Percentiles rank a stretch among this genome's conserved stretches.
phyloP scores from a whole-genome alignment of 495 filamentous ascomycete species.

The Penicillium ucsense region DNA sequence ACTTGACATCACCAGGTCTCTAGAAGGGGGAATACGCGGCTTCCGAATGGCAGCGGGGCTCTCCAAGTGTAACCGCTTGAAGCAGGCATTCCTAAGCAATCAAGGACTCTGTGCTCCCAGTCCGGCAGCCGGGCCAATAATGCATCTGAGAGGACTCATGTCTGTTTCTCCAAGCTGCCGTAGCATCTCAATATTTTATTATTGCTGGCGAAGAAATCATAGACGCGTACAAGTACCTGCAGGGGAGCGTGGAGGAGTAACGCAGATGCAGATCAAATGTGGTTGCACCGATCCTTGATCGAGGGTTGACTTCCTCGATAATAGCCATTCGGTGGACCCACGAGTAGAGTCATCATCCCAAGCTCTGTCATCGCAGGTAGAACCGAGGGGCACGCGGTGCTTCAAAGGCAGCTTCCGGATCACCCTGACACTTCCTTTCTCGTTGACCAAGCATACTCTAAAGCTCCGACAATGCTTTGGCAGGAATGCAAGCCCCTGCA shows the following conservation, averaged over 20 bases:
- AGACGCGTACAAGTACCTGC: too few relatives aligned
- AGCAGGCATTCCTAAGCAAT: conserved; percentile 19
- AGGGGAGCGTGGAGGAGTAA: too few relatives aligned
- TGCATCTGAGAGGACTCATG: background rate
- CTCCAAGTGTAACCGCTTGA: conserved; percentile 9
- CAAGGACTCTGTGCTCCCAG: conserved; percentile 10
- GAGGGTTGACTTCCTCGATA: too few relatives aligned
- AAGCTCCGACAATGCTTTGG: conserved; percentile 17
- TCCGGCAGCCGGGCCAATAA: conserved; percentile 3
- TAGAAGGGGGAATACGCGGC: background rate
- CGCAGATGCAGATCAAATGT: too few relatives aligned
- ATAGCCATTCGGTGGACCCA: too few relatives aligned
- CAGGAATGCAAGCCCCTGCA: conserved; percentile 15
- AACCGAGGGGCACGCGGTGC: background rate
- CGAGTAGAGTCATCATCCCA: too few relatives aligned
- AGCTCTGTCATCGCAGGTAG: too few relatives aligned
- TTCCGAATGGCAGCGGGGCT: too few relatives aligned
- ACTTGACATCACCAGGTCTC: conserved; percentile 19
- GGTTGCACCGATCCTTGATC: too few relatives aligned
- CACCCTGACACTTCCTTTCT: conserved; percentile 5
- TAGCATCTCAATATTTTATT: too few relatives aligned
- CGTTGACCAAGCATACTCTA: conserved; percentile 16
- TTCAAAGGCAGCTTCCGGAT: conserved; percentile 4
- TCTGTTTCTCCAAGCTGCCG: background rate
- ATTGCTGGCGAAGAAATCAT: too few relatives aligned